Evolutionary conservation across 192 early-diverging fungal genomes (phyloP), one percentile per base, ranked within the genome.

Genomic region (Funneliformis mosseae): DNA sequence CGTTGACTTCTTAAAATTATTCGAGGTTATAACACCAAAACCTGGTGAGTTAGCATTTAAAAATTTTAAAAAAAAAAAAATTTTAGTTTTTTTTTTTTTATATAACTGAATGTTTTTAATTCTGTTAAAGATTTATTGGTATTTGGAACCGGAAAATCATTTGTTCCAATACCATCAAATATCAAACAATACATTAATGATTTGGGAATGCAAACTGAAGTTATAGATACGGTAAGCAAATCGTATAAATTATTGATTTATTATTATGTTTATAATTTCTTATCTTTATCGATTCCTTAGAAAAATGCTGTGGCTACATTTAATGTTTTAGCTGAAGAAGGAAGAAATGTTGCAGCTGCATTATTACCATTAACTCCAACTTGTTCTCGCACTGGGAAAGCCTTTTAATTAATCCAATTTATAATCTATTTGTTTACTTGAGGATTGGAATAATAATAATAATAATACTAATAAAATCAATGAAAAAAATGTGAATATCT

Each of bases 241-340:
- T 46, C 39, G 28, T 59, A 66, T 42, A 11, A 41, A 43, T 39
- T 50, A 48, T 75, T 21, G 63, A 38, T 42, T n/a, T 62, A 64
- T 39, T 41, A 25, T 28, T 27, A 69, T 38, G 46, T 38, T 80
- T 61, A 10, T 48, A n/a, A n/a, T n/a, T n/a, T n/a, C n/a, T n/a
- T n/a, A n/a, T n/a, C 23, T 61, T 41, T n/a, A 43, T 42, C 45
- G 83, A 8, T 69, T 43, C 16, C 76, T 25, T 77, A 91, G 90
- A 87, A 87, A 78, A 88, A 88, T 55, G 90, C 90, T 38, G 81
- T 85, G 0, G 83, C 90, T 1, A 91, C 88, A 1, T 91, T 87
- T 63, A 89, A 89, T 77, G 85, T 91, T 80, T 50, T 91, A 8
- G 85, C 85, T 27, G 90, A 91, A 68, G 90, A 91, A 83, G 90